Evolutionary conservation across 768 basidiomycete species (phyloP), one percentile per base, ranked within the genome.

Genomic region (Amanita jacksonii): DNA sequence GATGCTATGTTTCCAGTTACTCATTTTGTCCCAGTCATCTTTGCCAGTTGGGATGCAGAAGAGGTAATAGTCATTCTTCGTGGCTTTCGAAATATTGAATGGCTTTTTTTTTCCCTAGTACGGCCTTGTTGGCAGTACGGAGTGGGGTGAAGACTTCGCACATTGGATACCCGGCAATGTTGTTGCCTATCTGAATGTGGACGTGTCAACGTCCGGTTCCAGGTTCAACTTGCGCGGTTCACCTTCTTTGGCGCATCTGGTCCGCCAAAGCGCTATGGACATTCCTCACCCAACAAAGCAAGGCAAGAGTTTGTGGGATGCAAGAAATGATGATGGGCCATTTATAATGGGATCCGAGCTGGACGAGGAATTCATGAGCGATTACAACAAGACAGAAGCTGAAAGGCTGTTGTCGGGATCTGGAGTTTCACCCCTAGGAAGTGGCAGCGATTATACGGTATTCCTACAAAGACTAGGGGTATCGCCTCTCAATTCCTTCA

Each of bases 101-200:
- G 8, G 32, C 8, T 22, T 20, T n/a, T n/a, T n/a, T n/a, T n/a
- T 32, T 38, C 10, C 34, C 28, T 20, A 74, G 69, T 70, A 70
- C 38, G 86, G 85, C 19, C 70, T 90, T 32, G 58, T 88, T 28
- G 93, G 93, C 20, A 85, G 81, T 54, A 93, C 88, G 3, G 94
- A 97, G 62, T 94, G 84, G 76, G 90, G 81, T 2, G 94, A 97
- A 59, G 94, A 97, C 57, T 97, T 94, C 55, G 57, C 78, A 0
- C 70, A 76, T 12, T 94, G 85, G 79, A 77, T 97, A 30, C 70
- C 74, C 31, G 67, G 82, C 25, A 75, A 93, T 49, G 85, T 81
- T 34, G 90, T 87, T 12, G 74, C 86, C 10, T 98, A 97, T 57
- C 63, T 96, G 46, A 96, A 96, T 56, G 70, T 92, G 19, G 85